A percentile compares a stretch with the other conserved stretches of the same genome.
Conservation (phyloP, 2,329 filamentous ascomycete species). For the Metarhizium album region DNA sequence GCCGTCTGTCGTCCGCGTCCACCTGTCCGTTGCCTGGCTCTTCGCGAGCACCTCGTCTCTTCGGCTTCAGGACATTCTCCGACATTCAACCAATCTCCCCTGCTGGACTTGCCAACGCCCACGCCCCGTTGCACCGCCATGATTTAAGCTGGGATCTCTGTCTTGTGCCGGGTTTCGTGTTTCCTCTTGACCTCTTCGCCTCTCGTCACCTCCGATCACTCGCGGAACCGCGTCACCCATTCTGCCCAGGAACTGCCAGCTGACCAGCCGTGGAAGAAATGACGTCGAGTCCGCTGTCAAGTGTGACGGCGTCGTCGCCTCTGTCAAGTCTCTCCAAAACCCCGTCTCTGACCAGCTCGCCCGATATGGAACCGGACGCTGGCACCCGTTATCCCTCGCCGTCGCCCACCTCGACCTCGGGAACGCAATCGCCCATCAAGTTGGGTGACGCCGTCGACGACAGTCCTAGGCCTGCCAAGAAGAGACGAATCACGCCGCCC, state of each 20-base stretch:
- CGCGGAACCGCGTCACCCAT: background rate
- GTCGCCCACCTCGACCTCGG: constrained; percentile 34
- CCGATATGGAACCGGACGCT: constrained; percentile 25
- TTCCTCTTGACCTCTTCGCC: background rate
- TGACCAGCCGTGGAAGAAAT: background rate
- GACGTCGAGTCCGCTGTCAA: constrained; percentile 12
- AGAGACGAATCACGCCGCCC: constrained; percentile 52
- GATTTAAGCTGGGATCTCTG: background rate
- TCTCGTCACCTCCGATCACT: background rate
- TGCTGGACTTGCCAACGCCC: background rate
- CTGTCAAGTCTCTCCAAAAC: constrained; percentile 43
- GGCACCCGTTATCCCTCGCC: constrained; percentile 43
- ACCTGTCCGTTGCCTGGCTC: background rate
- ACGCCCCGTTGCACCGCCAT: background rate
- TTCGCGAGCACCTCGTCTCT: background rate
- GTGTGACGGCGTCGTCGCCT: constrained; percentile 28
- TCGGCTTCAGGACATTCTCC: background rate
- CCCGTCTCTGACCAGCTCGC: constrained; percentile 39
- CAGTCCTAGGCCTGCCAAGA: constrained; percentile 62
- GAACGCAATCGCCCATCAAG: constrained; percentile 41
- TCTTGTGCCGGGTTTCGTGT: background rate
- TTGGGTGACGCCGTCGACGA: constrained; percentile 33
- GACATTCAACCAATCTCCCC: too few relatives aligned
- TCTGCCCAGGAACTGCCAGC: background rate
- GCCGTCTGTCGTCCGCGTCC: background rate